A percentile compares a stretch with the other conserved stretches of the same genome.
Conservation (phyloP, 306 rosid species). For the Trifolium pratense region DNA sequence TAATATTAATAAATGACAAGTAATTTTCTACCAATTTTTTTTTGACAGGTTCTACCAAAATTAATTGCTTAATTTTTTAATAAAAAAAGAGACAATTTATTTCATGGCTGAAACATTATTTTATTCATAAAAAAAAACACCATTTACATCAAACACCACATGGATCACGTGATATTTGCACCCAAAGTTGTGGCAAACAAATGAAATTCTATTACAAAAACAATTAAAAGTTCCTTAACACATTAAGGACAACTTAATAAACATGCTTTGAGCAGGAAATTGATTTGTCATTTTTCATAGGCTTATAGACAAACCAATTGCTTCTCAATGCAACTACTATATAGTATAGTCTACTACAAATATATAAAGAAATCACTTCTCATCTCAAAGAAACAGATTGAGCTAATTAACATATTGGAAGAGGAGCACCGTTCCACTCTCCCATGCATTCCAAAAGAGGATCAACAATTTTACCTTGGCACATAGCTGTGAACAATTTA, state of each 20-base stretch:
- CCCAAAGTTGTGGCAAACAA: conserved; percentile 37
- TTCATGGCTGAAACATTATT: background rate
- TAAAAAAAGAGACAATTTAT: background rate
- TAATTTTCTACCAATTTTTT: too few relatives aligned
- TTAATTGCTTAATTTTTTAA: background rate
- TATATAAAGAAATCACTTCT: conserved; percentile 24
- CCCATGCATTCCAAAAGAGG: conserved; percentile 73
- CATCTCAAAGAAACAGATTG: background rate
- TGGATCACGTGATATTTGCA: conserved; percentile 30
- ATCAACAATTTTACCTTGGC: conserved; percentile 84
- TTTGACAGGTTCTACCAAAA: too few relatives aligned
- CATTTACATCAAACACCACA: conserved; percentile 31
- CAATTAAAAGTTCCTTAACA: conserved; percentile 31
- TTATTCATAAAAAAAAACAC: conserved; percentile 24
- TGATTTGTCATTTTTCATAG: conserved; percentile 31
- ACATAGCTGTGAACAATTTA: conserved; percentile 71
- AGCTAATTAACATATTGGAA: conserved; percentile 63
- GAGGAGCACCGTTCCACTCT: conserved; percentile 89
- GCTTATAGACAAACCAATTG: conserved; percentile 43
- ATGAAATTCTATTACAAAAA: conserved; percentile 36
- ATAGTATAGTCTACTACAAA: background rate
- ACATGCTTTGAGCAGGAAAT: conserved; percentile 4
- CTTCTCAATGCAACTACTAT: conserved; percentile 23
- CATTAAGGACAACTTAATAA: conserved; percentile 26
- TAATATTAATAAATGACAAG: too few relatives aligned